Conservation (phyloP, 2,329 filamentous ascomycete species). For the Eurotiales sp. region DNA sequence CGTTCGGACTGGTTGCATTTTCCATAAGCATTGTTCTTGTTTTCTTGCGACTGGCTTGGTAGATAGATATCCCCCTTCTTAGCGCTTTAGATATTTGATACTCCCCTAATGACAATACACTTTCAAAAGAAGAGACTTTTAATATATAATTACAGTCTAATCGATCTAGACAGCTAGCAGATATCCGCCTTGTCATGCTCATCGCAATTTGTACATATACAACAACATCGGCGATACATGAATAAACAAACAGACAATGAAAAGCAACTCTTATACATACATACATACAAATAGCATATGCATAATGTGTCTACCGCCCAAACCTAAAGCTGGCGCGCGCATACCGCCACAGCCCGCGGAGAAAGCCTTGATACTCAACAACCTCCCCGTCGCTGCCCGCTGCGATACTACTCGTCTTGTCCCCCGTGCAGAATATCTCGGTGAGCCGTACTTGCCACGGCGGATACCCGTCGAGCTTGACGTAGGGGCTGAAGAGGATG, state of each 20-base stretch:
- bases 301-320: slow-evolving; percentile 51
- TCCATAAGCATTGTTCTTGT: not conserved
- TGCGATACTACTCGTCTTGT: slow-evolving; percentile 33
- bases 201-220: too few species aligned
- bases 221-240: too few species aligned
- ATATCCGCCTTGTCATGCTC: not conserved
- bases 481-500: slow-evolving; percentile 77
- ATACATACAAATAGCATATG: not conserved
- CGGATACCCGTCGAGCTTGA: slow-evolving; percentile 86
- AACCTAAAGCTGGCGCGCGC: slow-evolving; percentile 85
- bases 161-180: not conserved
- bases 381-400: slow-evolving; percentile 39
- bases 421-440: slow-evolving; percentile 73
- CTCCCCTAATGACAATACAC: not conserved
- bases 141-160: not conserved
- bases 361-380: slow-evolving; percentile 91
- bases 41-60: not conserved
- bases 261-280: too few species aligned
- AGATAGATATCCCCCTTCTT: not conserved
- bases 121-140: not conserved
- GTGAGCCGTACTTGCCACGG: slow-evolving; percentile 95
- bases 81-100: too few species aligned
- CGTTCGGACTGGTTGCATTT: not conserved
- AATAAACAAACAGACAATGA: too few species aligned
- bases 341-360: slow-evolving; percentile 78